Percentiles rank a stretch among this genome's conserved stretches.
phyloP scores from a whole-genome alignment of 768 basidiomycete species.

The Pholiota microspora region DNA sequence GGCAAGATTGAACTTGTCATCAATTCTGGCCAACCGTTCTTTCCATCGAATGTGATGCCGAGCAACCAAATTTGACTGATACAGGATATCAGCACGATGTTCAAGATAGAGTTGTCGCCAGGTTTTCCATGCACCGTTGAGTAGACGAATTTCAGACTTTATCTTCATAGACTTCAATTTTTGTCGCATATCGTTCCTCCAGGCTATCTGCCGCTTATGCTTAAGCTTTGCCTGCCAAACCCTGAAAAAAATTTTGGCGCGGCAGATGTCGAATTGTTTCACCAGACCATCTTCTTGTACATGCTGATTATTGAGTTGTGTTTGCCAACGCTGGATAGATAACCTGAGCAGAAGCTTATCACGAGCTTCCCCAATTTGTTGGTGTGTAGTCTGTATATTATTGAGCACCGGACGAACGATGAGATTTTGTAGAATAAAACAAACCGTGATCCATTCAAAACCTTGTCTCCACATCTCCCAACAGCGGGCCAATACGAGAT shows the following conservation, averaged over 20 bases:
- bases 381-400: slow-evolving; percentile 59
- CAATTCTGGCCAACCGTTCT: slow-evolving; percentile 34
- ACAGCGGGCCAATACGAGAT: slow-evolving; percentile 63
- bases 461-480: slow-evolving; percentile 77
- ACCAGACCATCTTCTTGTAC: slow-evolving; percentile 43
- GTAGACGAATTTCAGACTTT: slow-evolving; percentile 49
- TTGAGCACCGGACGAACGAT: slow-evolving; percentile 8
- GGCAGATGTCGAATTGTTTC: slow-evolving; percentile 41
- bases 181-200: slow-evolving; percentile 69
- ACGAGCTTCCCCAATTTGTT: slow-evolving; percentile 68
- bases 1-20: slow-evolving; percentile 46
- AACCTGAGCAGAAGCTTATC: slow-evolving; percentile 62
- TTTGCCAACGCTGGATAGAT: slow-evolving; percentile 61
- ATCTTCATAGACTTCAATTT: slow-evolving; percentile 65
- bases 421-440: slow-evolving; percentile 31
- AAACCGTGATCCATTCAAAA: slow-evolving; percentile 69
- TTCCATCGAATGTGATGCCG: slow-evolving; percentile 57
- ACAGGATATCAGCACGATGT: slow-evolving; percentile 50
- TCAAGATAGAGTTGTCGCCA: slow-evolving; percentile 64
- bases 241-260: slow-evolving; percentile 38
- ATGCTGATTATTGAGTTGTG: slow-evolving; percentile 30
- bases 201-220: slow-evolving; percentile 54
- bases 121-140: slow-evolving; percentile 58
- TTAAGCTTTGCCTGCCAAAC: slow-evolving; percentile 56
- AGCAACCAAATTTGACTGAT: slow-evolving; percentile 39